phyloP scores from a whole-genome alignment of 164 flowering plant species.

The Chimonanthus salicifolius region DNA sequence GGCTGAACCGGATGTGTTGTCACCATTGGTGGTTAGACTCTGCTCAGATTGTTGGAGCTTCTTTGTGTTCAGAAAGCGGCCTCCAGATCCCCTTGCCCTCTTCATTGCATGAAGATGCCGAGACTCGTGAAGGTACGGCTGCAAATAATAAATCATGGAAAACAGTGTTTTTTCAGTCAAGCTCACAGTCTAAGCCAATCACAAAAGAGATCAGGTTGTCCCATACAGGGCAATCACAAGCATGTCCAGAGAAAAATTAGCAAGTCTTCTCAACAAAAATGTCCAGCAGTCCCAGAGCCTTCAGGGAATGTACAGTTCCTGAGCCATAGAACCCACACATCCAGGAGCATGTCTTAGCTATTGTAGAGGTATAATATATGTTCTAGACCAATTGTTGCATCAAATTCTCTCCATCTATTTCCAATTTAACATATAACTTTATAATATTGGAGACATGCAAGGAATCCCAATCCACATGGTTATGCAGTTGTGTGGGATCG shows the following conservation, averaged over 20 bases:
- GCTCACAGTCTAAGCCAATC: background rate
- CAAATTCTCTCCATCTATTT: too few species aligned
- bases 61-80: slow-evolving; percentile 75
- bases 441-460: too few species aligned
- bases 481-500: too few species aligned
- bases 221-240: background rate
- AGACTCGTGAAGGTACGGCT: slow-evolving; percentile 90
- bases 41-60: slow-evolving; percentile 29
- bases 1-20: slow-evolving; percentile 8
- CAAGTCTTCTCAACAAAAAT: background rate
- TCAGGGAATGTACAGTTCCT: background rate
- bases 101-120: slow-evolving; percentile 81
- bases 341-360: too few species aligned
- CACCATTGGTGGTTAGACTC: slow-evolving; percentile 3
- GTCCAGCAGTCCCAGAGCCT: background rate
- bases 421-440: too few species aligned
- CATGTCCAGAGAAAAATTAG: background rate
- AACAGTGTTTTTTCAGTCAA: background rate
- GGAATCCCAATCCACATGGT: too few species aligned
- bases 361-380: too few species aligned
- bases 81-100: slow-evolving; percentile 80
- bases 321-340: too few species aligned
- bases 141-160: slow-evolving; percentile 9
- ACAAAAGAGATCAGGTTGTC: background rate
- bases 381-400: too few species aligned